Base-by-base conservation (phyloP, 805 yeast genomes). In the Saccharomyces cerevisiae region DNA sequence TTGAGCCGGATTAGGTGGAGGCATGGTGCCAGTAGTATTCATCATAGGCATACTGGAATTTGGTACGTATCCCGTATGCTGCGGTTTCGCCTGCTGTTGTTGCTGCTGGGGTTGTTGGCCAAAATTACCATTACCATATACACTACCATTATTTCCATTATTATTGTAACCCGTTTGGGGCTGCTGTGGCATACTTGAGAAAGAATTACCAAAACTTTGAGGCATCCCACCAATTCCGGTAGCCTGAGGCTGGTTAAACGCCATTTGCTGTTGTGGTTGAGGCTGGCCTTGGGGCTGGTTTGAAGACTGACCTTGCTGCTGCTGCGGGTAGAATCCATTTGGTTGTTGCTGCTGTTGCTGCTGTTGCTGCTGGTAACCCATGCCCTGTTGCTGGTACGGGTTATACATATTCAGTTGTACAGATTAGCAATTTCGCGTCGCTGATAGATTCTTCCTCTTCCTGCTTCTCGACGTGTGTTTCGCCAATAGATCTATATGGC, bases 1-100 rank as follows among this genome's bases (percentile, higher is more conserved):
- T 51, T 63, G 60, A 32, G 67, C 54, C 46, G 58, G 63, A 43
- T 55, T 62, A 36, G 57, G 49, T 29, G 63, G 67, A 10, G 57
- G 57, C 41, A 36, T 36, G 24, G 43, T n/a, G 24, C 43, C 43
- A 5, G 56, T 62, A 11, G 50, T 57, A 41, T 57, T 54, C 29
- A 36, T n/a, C 43, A 36, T 36, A 36, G 43, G 21, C 41, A 32
- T 14, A 32, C 41, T n/a, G 21, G 52, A 26, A 22, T 31, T 41
- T 13, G 54, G 30, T 27, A 51, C 49, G 30, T 52, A 54, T 2
- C 55, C 55, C n/a, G 55, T 54, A 24, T 54, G 60, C 30, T 46
- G 59, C 41, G 46, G 53, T 41, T 48, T 50, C 32, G 53, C 57
- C 47, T 53, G 60, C 32, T 29, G 53, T 29, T 50, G 52, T 22